Conservation (phyloP, 106 monocot species). For the Narthecium ossifragum region DNA sequence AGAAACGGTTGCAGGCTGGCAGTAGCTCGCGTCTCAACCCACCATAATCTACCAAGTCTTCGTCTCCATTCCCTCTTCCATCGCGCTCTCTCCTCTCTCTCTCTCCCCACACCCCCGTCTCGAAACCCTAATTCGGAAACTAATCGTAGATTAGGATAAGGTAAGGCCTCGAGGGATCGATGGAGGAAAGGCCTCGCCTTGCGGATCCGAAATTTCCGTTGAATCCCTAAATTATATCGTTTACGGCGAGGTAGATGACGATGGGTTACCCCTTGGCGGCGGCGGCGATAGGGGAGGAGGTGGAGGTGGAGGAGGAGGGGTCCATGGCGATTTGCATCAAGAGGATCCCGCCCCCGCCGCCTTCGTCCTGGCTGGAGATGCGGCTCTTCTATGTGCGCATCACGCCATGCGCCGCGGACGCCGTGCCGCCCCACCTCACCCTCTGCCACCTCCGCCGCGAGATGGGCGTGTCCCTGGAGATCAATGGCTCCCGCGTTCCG, state of each 20-base stretch:
- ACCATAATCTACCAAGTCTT: too few relatives aligned
- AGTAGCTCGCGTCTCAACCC: too few relatives aligned
- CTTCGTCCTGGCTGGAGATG: slow-evolving; percentile 67
- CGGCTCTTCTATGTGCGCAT: slow-evolving; percentile 78
- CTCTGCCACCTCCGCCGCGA: slow-evolving; percentile 64
- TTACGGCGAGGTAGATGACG: too few relatives aligned
- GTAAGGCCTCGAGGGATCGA: too few relatives aligned
- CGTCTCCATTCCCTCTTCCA: too few relatives aligned
- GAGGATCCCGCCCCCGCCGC: not conserved
- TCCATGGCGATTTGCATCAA: not conserved
- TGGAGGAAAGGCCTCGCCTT: not conserved
- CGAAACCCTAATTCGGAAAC: too few relatives aligned
- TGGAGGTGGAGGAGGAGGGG: not conserved
- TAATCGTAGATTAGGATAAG: too few relatives aligned
- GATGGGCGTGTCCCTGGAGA: slow-evolving; percentile 51
- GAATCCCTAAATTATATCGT: too few relatives aligned
- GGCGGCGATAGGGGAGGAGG: not conserved
- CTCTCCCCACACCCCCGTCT: too few relatives aligned
- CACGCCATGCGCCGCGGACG: slow-evolving; percentile 26
- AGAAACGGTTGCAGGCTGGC: too few relatives aligned
- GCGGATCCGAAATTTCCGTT: not conserved
- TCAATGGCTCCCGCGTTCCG: slow-evolving; percentile 60
- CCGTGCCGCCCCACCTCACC: slow-evolving; percentile 37
- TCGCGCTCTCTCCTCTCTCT: too few relatives aligned
- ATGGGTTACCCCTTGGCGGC: not conserved